These are phyloP conservation scores for Brettanomyces nanus DNA, from an alignment of 805 yeast species.

Conservation along the genomic window DNA sequence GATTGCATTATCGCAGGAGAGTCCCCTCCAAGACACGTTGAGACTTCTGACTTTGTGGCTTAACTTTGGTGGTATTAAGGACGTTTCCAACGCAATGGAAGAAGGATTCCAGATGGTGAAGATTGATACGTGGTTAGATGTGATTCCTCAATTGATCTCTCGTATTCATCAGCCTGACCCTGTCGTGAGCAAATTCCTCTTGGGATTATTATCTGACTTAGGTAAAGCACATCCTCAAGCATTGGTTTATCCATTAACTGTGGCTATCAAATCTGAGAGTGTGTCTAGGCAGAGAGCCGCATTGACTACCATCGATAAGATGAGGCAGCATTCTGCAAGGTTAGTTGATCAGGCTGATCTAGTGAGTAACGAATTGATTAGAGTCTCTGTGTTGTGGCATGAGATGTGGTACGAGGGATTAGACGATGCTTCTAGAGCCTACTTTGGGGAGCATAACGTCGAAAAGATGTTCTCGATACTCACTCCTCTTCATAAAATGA, in stretches of 20 bases:
- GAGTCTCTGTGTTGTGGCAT: slow-evolving; percentile 96
- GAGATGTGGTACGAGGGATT: slow-evolving; percentile 97
- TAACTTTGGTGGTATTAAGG: slow-evolving; percentile 88
- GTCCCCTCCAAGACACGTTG: slow-evolving; percentile 87
- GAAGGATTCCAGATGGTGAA: slow-evolving; percentile 88
- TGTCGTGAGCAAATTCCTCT: slow-evolving; percentile 69
- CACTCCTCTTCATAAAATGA: slow-evolving; percentile 80
- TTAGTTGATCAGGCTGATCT: slow-evolving; percentile 88
- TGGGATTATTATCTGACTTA: slow-evolving; percentile 72
- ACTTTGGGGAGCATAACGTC: slow-evolving; percentile 89
- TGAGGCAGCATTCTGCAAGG: slow-evolving; percentile 78
- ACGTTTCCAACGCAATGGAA: slow-evolving; percentile 81
- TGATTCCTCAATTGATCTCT: slow-evolving; percentile 90
- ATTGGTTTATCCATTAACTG: slow-evolving; percentile 88
- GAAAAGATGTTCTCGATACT: slow-evolving; percentile 90
- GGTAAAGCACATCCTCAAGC: slow-evolving; percentile 98
- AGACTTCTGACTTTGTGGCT: slow-evolving; percentile 91
- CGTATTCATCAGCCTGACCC: slow-evolving; percentile 94
- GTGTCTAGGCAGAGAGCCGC: slow-evolving; percentile 89
- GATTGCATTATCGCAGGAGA: slow-evolving; percentile 76
- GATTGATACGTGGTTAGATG: slow-evolving; percentile 92
- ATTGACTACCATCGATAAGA: slow-evolving; percentile 77
- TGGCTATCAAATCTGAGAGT: slow-evolving; percentile 91
- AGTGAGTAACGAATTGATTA: slow-evolving; percentile 86
- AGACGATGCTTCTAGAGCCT: slow-evolving; percentile 91